These are phyloP conservation scores for Plasmodium gallinaceum DNA, from an alignment of 169 alveolate genomes.

Conservation along the genomic window DNA sequence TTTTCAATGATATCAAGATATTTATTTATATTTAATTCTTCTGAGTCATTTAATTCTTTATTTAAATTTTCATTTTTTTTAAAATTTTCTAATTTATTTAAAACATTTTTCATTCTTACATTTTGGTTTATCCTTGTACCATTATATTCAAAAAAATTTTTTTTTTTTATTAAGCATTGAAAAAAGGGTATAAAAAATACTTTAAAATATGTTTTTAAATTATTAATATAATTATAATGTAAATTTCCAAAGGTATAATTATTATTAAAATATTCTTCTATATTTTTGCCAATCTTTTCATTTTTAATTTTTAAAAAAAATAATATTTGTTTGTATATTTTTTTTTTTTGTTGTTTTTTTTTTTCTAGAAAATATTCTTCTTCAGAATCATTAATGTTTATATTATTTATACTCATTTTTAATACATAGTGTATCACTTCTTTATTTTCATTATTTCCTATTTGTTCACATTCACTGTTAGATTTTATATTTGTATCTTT, in stretches of 20 bases:
- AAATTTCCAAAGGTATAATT: slow-evolving; percentile 69
- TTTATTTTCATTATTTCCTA: not conserved
- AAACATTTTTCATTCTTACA: slow-evolving; percentile 33
- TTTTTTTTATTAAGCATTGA: slow-evolving; percentile 64
- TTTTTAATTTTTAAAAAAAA: slow-evolving; percentile 51
- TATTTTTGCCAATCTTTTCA: slow-evolving; percentile 20
- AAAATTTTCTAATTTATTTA: slow-evolving; percentile 38
- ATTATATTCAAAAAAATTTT: slow-evolving; percentile 28
- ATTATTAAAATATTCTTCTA: slow-evolving; percentile 71
- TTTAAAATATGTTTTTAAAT: slow-evolving; percentile 63
- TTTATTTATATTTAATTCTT: slow-evolving; percentile 44
- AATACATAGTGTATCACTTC: slow-evolving; percentile 20
- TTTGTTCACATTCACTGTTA: slow-evolving; percentile 9
- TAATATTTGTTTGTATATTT: slow-evolving; percentile 16
- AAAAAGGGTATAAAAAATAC: slow-evolving; percentile 61
- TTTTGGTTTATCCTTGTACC: slow-evolving; percentile 40
- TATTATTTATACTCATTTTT: slow-evolving; percentile 52
- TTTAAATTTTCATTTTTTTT: slow-evolving; percentile 44
- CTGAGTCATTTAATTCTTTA: not conserved
- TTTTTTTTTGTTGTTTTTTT: slow-evolving; percentile 9
- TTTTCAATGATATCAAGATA: slow-evolving; percentile 55
- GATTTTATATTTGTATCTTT: not conserved
- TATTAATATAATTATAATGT: slow-evolving; percentile 67
- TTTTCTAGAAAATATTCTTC: slow-evolving; percentile 12
- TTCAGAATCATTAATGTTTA: slow-evolving; percentile 19